phyloP scores from a whole-genome alignment of 441 rosid species.

The Metrosideros polymorpha region DNA sequence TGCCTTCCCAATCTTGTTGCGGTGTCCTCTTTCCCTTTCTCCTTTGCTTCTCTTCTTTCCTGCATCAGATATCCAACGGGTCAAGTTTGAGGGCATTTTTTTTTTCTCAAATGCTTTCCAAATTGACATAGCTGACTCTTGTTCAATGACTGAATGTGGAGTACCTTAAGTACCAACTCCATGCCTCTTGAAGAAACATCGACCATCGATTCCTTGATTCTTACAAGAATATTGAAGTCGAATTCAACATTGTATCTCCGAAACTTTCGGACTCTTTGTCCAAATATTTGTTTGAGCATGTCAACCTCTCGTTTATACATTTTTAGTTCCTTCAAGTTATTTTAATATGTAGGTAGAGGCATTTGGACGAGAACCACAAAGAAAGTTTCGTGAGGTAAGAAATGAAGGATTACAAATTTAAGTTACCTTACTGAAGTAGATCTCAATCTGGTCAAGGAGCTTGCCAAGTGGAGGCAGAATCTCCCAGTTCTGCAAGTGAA shows the following conservation, averaged over 20 bases:
- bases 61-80: neutral
- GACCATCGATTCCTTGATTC: conserved; percentile 3
- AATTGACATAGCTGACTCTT: neutral
- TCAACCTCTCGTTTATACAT: neutral
- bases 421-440: conserved; percentile 1
- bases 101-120: neutral
- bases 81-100: neutral
- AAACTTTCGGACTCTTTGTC: conserved; percentile 1
- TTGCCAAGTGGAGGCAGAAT: neutral
- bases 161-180: conserved; percentile 2
- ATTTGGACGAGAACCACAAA: neutral
- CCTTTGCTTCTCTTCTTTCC: neutral
- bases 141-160: neutral
- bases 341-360: neutral
- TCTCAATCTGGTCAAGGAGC: conserved; percentile 1
- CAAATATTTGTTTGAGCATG: neutral
- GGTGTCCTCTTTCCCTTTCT: neutral
- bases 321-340: neutral
- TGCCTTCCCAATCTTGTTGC: neutral
- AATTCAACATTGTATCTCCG: neutral
- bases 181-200: conserved; percentile 2
- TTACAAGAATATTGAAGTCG: neutral
- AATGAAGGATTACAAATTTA: neutral
- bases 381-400: neutral
- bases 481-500: conserved; percentile 31